phyloP scores from a whole-genome alignment of 1,284 basidiomycete genomes.

The Fomitiporia mediterranea region DNA sequence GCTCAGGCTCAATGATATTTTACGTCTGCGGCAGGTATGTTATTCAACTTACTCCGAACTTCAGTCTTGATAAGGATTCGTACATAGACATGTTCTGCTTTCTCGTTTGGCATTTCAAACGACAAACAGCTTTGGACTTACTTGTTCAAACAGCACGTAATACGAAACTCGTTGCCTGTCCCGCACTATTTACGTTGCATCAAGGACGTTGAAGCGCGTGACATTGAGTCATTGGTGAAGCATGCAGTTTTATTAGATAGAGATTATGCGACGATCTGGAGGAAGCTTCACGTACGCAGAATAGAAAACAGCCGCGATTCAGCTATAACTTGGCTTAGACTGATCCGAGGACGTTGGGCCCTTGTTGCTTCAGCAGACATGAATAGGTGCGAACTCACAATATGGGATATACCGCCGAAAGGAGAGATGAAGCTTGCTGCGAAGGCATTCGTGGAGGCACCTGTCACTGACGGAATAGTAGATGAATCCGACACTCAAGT shows the following conservation, averaged over 20 bases:
- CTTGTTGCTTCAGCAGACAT: slow-evolving; percentile 6
- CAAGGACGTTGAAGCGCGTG: background rate
- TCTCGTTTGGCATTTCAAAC: background rate
- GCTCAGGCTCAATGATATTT: background rate
- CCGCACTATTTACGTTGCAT: background rate
- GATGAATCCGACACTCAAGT: background rate
- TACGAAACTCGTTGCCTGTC: background rate
- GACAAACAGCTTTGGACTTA: slow-evolving; percentile 3
- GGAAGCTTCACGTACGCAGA: background rate
- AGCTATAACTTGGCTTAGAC: slow-evolving; percentile 7
- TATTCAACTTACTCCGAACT: background rate
- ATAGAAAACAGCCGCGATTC: background rate
- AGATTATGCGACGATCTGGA: background rate
- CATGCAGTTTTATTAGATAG: background rate
- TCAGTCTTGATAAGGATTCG: background rate
- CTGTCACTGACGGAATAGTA: slow-evolving; percentile 11
- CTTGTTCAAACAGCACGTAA: background rate
- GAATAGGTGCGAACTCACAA: background rate
- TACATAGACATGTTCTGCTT: background rate
- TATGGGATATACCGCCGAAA: background rate
- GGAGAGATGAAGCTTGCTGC: background rate
- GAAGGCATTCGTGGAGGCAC: background rate
- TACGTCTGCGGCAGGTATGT: background rate
- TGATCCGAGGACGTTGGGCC: slow-evolving; percentile 6
- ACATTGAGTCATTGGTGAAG: slow-evolving; percentile 2